These are phyloP conservation scores for Nepenthes alata DNA, from an alignment of 179 eudicot species.

Conservation along the genomic window DNA sequence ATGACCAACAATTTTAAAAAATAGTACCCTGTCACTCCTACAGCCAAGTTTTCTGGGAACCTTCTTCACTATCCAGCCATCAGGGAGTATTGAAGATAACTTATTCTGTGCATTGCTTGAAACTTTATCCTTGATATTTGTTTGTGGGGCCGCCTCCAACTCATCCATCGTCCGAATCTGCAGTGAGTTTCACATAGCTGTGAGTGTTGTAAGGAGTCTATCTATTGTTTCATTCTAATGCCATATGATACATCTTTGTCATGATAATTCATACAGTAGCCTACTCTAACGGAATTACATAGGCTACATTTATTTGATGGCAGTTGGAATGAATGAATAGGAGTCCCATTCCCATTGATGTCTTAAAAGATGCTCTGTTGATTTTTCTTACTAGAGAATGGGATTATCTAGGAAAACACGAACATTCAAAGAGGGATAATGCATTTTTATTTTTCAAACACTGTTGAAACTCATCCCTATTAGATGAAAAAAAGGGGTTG, in stretches of 20 bases:
- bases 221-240: neutral
- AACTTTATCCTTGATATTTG: slow-evolving; percentile 10
- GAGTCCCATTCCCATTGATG: no score
- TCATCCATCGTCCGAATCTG: slow-evolving; percentile 25
- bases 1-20: neutral
- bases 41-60: slow-evolving; percentile 29
- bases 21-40: slow-evolving; percentile 38
- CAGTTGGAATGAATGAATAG: neutral
- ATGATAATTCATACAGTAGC: neutral
- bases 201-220: no score
- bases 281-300: neutral
- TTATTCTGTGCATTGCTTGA: slow-evolving; percentile 22
- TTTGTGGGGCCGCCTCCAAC: slow-evolving; percentile 20
- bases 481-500: no score
- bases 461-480: no score
- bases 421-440: no score
- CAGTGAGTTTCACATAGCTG: neutral
- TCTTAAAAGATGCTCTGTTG: no score
- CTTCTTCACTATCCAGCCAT: slow-evolving; percentile 41
- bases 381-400: no score
- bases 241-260: neutral
- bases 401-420: no score
- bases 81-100: slow-evolving; percentile 27
- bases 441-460: no score
- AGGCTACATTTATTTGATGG: neutral